phyloP scores from a whole-genome alignment of 2,329 filamentous ascomycete genomes.

The Aspergillus floridensis region DNA sequence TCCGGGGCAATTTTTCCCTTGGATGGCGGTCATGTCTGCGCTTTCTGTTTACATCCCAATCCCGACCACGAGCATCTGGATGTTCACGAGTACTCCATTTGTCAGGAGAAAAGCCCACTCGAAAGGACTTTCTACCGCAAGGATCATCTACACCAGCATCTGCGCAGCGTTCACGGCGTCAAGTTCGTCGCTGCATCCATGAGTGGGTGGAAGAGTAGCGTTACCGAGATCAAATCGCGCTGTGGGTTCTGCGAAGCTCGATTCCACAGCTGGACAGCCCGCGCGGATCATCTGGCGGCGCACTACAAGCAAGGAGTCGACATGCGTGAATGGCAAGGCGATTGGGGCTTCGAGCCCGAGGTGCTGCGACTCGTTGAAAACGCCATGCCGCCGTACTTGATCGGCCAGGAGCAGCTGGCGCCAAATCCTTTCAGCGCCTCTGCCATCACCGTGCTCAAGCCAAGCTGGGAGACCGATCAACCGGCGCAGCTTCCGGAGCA shows the following conservation, averaged over 20 bases:
- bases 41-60: conserved; percentile 51
- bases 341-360: conserved; percentile 30
- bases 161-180: conserved; percentile 55
- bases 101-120: conserved; percentile 52
- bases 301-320: conserved; percentile 35
- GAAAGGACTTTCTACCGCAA: conserved; percentile 59
- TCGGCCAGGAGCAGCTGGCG: conserved; percentile 27
- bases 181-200: conserved; percentile 45
- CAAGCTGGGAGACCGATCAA: not conserved
- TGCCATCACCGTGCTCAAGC: not conserved
- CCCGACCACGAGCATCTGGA: conserved; percentile 52
- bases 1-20: conserved; percentile 41
- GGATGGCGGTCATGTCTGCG: conserved; percentile 27
- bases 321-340: conserved; percentile 37
- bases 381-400: conserved; percentile 37
- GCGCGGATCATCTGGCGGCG: conserved; percentile 37
- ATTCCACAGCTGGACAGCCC: conserved; percentile 33
- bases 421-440: conserved; percentile 18
- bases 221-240: conserved; percentile 46
- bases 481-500: conserved; percentile 21
- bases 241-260: conserved; percentile 36
- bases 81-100: conserved; percentile 51
- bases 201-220: conserved; percentile 50
- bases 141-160: conserved; percentile 57
- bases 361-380: conserved; percentile 38